These are phyloP conservation scores for Cyclotella sp. DNA, from an alignment of 108 stramenopile species.

Conservation along the genomic window DNA sequence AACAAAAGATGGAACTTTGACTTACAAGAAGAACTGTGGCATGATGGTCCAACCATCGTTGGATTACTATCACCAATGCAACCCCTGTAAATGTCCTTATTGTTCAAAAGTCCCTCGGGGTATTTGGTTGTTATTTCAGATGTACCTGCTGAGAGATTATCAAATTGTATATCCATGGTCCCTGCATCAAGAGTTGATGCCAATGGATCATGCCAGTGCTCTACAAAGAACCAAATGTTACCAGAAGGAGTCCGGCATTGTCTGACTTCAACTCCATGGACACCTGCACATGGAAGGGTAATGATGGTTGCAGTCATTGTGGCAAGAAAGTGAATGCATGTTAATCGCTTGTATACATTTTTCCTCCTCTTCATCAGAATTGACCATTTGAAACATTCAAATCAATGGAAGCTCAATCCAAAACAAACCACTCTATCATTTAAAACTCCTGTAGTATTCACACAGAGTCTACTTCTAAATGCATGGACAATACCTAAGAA, in stretches of 20 bases:
- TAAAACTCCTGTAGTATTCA: no score
- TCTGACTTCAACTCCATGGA: background rate
- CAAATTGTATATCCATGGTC: background rate
- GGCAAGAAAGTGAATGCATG: no score
- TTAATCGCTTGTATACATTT: no score
- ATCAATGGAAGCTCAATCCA: no score
- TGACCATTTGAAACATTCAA: no score
- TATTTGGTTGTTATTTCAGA: background rate
- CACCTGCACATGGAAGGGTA: background rate
- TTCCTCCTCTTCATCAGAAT: no score
- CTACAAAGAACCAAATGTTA: background rate
- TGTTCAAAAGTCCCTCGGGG: background rate
- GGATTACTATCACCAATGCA: background rate
- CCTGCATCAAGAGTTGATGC: background rate
- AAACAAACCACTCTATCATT: no score
- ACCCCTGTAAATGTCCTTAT: background rate
- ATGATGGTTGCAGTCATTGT: background rate
- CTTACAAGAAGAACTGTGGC: background rate
- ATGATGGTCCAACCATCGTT: background rate
- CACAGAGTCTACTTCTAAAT: no score
- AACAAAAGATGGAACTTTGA: no score
- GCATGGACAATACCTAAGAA: no score
- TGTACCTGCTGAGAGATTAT: background rate
- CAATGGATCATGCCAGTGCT: background rate
- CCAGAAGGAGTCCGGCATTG: background rate